phyloP scores from a whole-genome alignment of 345 rosid genomes.

The Gossypium arboreum region DNA sequence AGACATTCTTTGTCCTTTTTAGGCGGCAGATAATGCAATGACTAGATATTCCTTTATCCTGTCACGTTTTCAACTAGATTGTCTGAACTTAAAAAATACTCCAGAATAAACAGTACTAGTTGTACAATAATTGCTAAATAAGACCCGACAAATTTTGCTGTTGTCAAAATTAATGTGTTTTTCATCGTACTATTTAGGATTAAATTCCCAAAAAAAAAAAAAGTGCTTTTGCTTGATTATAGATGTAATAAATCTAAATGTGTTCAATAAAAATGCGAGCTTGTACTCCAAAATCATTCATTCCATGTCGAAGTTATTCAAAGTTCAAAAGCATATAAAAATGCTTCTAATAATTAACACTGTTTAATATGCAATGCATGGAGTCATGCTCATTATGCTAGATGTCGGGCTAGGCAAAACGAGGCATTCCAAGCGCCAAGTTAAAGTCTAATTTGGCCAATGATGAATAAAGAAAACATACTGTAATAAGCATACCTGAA shows the following conservation, averaged over 20 bases:
- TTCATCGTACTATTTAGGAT: no score
- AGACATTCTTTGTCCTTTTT: conserved; percentile 12
- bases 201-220: no score
- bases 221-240: no score
- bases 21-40: background rate
- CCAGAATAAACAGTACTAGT: background rate
- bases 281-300: no score
- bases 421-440: background rate
- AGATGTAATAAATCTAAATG: no score
- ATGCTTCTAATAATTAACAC: background rate
- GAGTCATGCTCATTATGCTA: background rate
- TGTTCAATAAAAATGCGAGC: no score
- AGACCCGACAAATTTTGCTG: conserved; percentile 1
- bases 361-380: conserved; percentile 6
- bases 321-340: no score
- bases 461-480: background rate
- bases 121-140: background rate
- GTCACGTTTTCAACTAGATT: background rate
- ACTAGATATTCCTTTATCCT: conserved; percentile 7
- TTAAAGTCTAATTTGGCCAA: background rate
- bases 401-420: no score
- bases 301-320: no score
- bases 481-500: conserved; percentile 50
- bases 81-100: background rate
- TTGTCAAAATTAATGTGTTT: background rate